Evolutionary conservation across 257 asterid species (phyloP).

Genomic region (Jasminum sambac): DNA sequence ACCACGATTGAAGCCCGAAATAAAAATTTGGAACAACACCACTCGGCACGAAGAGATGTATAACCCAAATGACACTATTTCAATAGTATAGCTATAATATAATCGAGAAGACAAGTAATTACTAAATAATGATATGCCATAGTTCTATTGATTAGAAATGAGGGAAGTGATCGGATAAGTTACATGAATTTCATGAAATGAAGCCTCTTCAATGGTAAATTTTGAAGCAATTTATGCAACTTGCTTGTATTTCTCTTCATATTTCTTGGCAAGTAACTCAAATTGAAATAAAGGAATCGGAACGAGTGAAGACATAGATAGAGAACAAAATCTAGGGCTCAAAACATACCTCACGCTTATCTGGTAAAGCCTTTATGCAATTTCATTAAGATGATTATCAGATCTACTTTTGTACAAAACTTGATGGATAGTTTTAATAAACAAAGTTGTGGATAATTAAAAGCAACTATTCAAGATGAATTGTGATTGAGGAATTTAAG

Average conservation of each 20-base stretch:
- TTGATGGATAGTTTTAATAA: conserved; percentile 36
- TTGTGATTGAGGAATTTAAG: neutral
- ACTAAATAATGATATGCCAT: conserved; percentile 22
- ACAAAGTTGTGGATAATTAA: conserved; percentile 25
- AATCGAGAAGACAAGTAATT: neutral
- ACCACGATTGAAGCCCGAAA: neutral
- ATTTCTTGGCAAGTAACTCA: conserved; percentile 76
- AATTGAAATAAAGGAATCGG: conserved; percentile 44
- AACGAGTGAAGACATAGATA: neutral
- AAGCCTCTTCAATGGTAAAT: conserved; percentile 90
- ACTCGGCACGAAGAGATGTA: neutral
- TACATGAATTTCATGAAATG: conserved; percentile 98
- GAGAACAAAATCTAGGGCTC: conserved; percentile 17
- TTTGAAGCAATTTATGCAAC: conserved; percentile 92
- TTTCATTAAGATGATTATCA: conserved; percentile 90
- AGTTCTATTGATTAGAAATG: conserved; percentile 24
- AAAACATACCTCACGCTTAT: conserved; percentile 78
- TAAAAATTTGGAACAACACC: neutral
- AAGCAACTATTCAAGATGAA: conserved; percentile 16
- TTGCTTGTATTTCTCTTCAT: conserved; percentile 91
- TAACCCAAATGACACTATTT: neutral
- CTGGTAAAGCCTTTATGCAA: conserved; percentile 76
- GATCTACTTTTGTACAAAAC: conserved; percentile 92
- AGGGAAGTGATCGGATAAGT: conserved; percentile 11
- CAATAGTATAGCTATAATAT: neutral